phyloP scores from a whole-genome alignment of 2,329 filamentous ascomycete species.

The Sporothrix brunneoviolacea region DNA sequence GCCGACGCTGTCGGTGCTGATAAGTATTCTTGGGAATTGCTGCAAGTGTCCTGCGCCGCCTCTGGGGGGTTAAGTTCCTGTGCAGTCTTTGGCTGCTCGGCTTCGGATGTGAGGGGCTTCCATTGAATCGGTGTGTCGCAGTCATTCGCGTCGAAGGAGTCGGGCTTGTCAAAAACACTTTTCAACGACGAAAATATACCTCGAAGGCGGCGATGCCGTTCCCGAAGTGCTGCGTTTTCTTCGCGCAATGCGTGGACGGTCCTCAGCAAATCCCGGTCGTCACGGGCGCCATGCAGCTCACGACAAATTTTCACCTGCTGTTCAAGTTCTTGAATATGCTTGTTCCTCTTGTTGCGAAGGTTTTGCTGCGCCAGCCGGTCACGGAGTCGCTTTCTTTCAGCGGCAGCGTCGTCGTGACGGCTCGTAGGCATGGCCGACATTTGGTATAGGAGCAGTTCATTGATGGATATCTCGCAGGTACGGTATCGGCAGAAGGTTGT shows the following conservation, averaged over 20 bases:
- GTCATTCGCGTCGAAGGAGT: too few relatives aligned
- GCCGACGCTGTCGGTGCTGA: too few relatives aligned
- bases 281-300: not conserved
- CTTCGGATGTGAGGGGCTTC: too few relatives aligned
- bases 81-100: too few relatives aligned
- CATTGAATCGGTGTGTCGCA: too few relatives aligned
- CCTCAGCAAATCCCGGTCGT: not conserved
- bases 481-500: too few relatives aligned
- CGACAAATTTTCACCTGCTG: slow-evolving; percentile 7
- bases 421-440: too few relatives aligned
- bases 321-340: slow-evolving; percentile 7
- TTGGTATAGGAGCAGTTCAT: too few relatives aligned
- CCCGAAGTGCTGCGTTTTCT: slow-evolving; percentile 1
- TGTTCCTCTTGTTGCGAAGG: slow-evolving; percentile 10
- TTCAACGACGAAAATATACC: not conserved
- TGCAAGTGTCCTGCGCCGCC: too few relatives aligned
- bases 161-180: not conserved
- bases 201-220: not conserved
- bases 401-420: not conserved
- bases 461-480: too few relatives aligned
- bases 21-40: too few relatives aligned
- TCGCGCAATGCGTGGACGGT: not conserved
- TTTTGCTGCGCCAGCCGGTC: slow-evolving; percentile 12
- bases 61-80: too few relatives aligned
- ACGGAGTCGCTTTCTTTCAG: slow-evolving; percentile 9